These are phyloP conservation scores for Ogataea angusta DNA, from an alignment of 805 yeast genomes.

Conservation along the genomic window DNA sequence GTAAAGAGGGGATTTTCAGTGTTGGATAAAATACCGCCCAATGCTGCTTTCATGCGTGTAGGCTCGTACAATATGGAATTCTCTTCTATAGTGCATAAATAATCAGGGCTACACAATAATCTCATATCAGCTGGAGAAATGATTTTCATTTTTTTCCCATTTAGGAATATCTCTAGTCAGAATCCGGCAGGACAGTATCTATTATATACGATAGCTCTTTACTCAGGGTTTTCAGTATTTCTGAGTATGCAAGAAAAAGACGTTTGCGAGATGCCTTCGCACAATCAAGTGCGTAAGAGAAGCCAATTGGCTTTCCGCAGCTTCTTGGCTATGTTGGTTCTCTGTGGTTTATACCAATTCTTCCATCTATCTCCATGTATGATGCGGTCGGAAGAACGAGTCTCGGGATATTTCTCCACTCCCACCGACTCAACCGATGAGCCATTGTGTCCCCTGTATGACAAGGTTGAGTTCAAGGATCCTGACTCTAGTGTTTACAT, in stretches of 20 bases:
- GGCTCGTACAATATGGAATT: neutral
- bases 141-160: neutral
- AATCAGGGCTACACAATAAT: neutral
- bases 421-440: conserved; percentile 8
- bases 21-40: conserved; percentile 11
- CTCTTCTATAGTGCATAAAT: too few species aligned
- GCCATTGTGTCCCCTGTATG: conserved; percentile 27
- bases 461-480: conserved; percentile 19
- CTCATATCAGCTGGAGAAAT: neutral
- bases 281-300: too few species aligned
- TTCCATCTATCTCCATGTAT: too few species aligned
- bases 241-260: too few species aligned
- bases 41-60: neutral
- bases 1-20: conserved; percentile 29
- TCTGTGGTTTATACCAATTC: too few species aligned
- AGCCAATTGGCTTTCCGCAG: too few species aligned
- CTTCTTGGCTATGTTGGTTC: too few species aligned
- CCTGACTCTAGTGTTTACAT: conserved; percentile 23
- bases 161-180: neutral
- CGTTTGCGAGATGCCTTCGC: too few species aligned
- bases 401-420: too few species aligned
- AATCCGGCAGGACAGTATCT: neutral
- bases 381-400: too few species aligned
- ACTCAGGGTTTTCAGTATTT: too few species aligned
- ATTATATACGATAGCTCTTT: too few species aligned